Conservation (phyloP, 2,329 filamentous ascomycete genomes). For the Colletotrichum sp. region DNA sequence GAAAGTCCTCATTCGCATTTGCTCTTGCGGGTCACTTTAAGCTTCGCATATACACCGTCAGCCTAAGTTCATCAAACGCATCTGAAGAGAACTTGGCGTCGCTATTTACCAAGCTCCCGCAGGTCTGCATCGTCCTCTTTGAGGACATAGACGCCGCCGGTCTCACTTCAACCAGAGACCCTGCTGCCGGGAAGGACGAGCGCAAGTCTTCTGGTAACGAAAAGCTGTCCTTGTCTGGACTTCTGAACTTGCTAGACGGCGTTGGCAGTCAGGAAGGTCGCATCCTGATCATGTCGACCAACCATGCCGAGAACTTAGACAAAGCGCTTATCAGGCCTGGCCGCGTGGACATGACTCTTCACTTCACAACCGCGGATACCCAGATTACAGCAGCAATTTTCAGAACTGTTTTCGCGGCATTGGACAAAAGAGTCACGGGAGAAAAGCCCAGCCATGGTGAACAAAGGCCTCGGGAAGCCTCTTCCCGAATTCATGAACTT, state of each 20-base stretch:
- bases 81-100: not conserved
- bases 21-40: not conserved
- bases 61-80: not conserved
- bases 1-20: not conserved
- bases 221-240: slow-evolving; percentile 67
- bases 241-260: slow-evolving; percentile 84
- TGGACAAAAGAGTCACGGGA: not conserved
- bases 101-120: not conserved
- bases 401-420: not conserved
- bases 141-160: not conserved
- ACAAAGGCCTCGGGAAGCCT: not conserved
- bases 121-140: not conserved
- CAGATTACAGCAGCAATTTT: not conserved
- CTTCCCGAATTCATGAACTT: accelerated
- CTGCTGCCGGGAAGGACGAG: not conserved
- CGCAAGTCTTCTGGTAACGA: not conserved
- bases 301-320: slow-evolving; percentile 74
- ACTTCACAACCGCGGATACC: not conserved
- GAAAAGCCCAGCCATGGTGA: not conserved
- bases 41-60: not conserved
- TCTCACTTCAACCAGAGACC: not conserved
- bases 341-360: slow-evolving; percentile 64
- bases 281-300: slow-evolving; percentile 83
- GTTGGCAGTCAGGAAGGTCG: slow-evolving; percentile 79
- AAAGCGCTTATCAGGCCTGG: slow-evolving; percentile 76